Evolutionary conservation across 2,329 filamentous ascomycete species (phyloP), one percentile per base, ranked within the genome.

Genomic region (Geosmithia morbida): DNA sequence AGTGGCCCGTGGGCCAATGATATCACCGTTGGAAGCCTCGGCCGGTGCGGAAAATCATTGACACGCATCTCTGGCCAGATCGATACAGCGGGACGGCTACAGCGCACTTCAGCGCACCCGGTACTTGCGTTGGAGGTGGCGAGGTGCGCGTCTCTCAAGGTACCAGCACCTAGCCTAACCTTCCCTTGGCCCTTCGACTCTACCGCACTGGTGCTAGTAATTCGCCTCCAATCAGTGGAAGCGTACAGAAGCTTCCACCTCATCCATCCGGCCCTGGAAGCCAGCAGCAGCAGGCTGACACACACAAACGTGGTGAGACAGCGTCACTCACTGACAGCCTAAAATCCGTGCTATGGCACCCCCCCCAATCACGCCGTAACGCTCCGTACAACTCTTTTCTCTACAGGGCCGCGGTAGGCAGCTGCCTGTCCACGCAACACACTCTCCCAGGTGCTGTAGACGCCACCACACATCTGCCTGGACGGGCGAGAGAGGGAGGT

Each of bases 21-120:
- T 55, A 62, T 53, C 53, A 54, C 55, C 50, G 45, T 6, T 53
- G 33, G 33, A 37, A 50, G 53, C 53, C 50, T 56, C 52, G 42
- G 41, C 45, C 54, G 61, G 58, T 51, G 48, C 64, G 64, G 64
- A 66, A 60, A 48, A 66, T 63, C 52, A 48, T 59, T 65, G 53
- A 54, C 62, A 52, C 63, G 44, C 45, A 16, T 11, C 13, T 8
- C 8, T 4, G 22, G 19, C n/a, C 43, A 46, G 41, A 30, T 29
- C 29, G 41, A 7, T 19, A 11, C 41, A 42, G 19, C 4, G 41
- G 37, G 13, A 4, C 14, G 11, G 11, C 14, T 40, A 40, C 37
- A 16, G 13, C 5, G 17, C 14, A 40, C 13, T 40, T 14, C 5
- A 11, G 37, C 13, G 37, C 11, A 26, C 22, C 20, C 18, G 39